Base-by-base conservation (phyloP, 2,329 filamentous ascomycete genomes). In the Diplodia mutila region DNA sequence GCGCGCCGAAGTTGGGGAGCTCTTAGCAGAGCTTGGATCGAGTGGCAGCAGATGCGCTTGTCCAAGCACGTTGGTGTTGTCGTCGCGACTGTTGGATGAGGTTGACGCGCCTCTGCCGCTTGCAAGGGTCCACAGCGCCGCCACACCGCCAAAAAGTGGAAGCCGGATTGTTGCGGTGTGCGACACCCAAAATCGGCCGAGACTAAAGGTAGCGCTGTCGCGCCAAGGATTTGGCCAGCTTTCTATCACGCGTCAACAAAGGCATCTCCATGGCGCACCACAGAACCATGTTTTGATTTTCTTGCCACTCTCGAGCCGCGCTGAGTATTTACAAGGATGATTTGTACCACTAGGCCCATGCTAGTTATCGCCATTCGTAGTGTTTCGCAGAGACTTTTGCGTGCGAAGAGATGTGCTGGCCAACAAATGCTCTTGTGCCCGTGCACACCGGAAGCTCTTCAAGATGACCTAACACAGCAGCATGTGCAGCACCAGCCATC, bases 61-160 rank as follows among this genome's bases (percentile, higher is more conserved):
- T n/a, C 39, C 23, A 61, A 25, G 55, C 55, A 32, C 55, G 55
- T 21, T 61, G 59, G 42, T 63, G 59, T 63, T 61, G 59, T 63
- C 39, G 57, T 61, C 46, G 59, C 59, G 59, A 49, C 57, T 16
- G 57, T 51, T 61, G 42, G 42, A 61, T 37, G 59, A 51, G 59
- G 59, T 63, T 48, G 59, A 63, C 59, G 59, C 59, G 59, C 59
- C 57, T 21, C 29, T 51, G 39, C 42, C 59, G 59, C 59, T 63
- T 63, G 46, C 59, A 51, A 63, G 59, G 59, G 59, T 63, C 59
- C 59, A 63, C 49, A 46, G 32, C 55, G 55, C 48, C 23, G 55
- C 55, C 46, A 34, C 59, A 51, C 42, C 42, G 42, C 42, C 59
- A 37, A 63, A 51, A 63, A 63, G 57, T 61, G 27, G 29, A 29